These are phyloP conservation scores for Centrapalus pauciflorus DNA, from an alignment of 129 eudicot species.

Conservation along the genomic window DNA sequence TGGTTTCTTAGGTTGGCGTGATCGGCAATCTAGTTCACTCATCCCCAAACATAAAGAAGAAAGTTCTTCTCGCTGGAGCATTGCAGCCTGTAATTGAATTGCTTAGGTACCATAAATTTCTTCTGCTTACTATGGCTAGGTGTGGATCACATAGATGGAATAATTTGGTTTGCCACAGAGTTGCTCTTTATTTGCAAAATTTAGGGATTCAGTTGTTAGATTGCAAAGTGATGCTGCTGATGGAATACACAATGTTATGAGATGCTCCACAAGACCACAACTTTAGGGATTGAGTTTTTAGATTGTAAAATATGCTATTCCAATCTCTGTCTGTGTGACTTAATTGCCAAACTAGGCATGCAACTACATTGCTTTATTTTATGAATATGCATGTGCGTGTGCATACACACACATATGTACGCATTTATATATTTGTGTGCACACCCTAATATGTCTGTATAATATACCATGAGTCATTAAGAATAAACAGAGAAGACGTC, in stretches of 20 bases:
- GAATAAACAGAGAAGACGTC: not conserved
- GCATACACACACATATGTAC: no score
- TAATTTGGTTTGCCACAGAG: not conserved
- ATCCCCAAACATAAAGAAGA: slow-evolving; percentile 81
- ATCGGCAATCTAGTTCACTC: slow-evolving; percentile 98
- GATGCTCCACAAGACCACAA: not conserved
- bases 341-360: not conserved
- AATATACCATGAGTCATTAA: not conserved
- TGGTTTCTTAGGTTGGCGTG: slow-evolving; percentile 79
- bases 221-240: not conserved
- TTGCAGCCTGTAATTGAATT: slow-evolving; percentile 92
- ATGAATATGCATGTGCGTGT: not conserved
- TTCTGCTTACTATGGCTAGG: not conserved
- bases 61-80: slow-evolving; percentile 96
- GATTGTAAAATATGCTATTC: not conserved
- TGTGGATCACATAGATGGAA: not conserved
- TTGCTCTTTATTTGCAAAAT: not conserved
- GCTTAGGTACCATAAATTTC: slow-evolving; percentile 49
- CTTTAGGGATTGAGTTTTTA: not conserved
- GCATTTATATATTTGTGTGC: no score
- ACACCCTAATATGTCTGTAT: no score
- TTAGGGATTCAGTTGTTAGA: not conserved
- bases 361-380: not conserved
- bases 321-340: not conserved
- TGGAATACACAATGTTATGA: not conserved